Evolutionary conservation across 2,329 filamentous ascomycete genomes (phyloP).

Genomic region (Epichloe uncinata): DNA sequence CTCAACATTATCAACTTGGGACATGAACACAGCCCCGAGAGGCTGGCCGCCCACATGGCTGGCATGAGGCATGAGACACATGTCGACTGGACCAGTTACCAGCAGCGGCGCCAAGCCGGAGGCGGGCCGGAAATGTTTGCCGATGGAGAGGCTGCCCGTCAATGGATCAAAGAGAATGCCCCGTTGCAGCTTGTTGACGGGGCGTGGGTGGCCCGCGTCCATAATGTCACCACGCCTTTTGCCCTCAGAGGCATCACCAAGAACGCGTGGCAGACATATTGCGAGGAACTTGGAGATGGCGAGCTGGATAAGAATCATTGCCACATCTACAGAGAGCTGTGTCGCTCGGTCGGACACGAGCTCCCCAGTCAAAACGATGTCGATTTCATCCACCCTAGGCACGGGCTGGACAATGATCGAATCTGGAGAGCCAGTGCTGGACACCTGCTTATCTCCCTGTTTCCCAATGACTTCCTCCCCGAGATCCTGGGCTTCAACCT

Average conservation of each 20-base stretch:
- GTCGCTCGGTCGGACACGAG: too few species aligned
- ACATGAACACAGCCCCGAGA: too few species aligned
- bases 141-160: background rate
- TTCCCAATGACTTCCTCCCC: slow-evolving; percentile 20
- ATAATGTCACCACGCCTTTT: slow-evolving; percentile 26
- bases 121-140: background rate
- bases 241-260: slow-evolving; percentile 13
- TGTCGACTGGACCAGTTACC: background rate
- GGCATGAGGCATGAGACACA: too few species aligned
- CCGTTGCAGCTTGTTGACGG: slow-evolving; percentile 31
- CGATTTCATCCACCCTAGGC: too few species aligned
- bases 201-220: slow-evolving; percentile 32
- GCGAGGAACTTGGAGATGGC: slow-evolving; percentile 37
- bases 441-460: slow-evolving; percentile 33
- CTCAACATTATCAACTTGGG: too few species aligned
- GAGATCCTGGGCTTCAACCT: slow-evolving; percentile 39
- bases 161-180: background rate
- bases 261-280: slow-evolving; percentile 34
- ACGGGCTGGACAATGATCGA: too few species aligned
- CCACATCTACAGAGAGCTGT: slow-evolving; percentile 16
- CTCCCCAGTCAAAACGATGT: too few species aligned
- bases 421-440: too few species aligned
- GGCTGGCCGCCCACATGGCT: too few species aligned
- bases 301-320: slow-evolving; percentile 33
- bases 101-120: background rate